These are phyloP conservation scores for Suhomyces pyralidae DNA, from an alignment of 805 yeast genomes.

Conservation along the genomic window DNA sequence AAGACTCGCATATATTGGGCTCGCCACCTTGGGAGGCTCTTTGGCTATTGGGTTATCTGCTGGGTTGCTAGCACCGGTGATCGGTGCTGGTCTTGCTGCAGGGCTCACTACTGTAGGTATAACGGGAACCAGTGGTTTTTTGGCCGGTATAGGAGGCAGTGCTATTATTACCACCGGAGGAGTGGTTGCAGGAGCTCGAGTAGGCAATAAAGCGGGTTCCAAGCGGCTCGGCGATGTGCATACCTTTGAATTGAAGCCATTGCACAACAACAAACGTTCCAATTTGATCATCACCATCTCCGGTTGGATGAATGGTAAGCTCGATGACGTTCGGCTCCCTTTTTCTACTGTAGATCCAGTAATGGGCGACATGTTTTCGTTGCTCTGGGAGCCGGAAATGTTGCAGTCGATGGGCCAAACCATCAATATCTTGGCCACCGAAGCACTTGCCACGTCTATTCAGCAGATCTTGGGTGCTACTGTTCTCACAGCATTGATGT, in stretches of 20 bases:
- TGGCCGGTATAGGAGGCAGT: slow-evolving; percentile 97
- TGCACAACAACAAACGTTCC: slow-evolving; percentile 86
- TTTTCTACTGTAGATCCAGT: slow-evolving; percentile 96
- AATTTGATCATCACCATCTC: slow-evolving; percentile 85
- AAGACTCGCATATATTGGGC: slow-evolving; percentile 81
- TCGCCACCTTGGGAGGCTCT: slow-evolving; percentile 96
- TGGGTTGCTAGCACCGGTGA: slow-evolving; percentile 93
- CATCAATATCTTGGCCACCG: slow-evolving; percentile 87
- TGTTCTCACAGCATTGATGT: slow-evolving; percentile 81
- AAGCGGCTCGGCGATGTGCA: slow-evolving; percentile 86
- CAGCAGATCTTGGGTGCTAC: slow-evolving; percentile 96
- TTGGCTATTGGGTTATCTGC: slow-evolving; percentile 92
- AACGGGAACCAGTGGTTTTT: slow-evolving; percentile 85
- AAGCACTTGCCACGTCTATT: slow-evolving; percentile 85
- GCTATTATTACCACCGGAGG: slow-evolving; percentile 91
- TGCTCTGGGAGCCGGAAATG: slow-evolving; percentile 98
- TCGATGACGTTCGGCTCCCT: slow-evolving; percentile 94
- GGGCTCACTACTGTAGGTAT: slow-evolving; percentile 94
- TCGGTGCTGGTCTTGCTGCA: slow-evolving; percentile 98
- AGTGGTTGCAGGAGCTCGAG: slow-evolving; percentile 84
- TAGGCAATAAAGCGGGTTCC: slow-evolving; percentile 83
- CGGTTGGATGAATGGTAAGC: slow-evolving; percentile 96
- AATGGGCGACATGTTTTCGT: slow-evolving; percentile 92
- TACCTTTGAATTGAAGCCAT: slow-evolving; percentile 90
- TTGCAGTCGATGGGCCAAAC: slow-evolving; percentile 95